These are phyloP conservation scores for Fusarium camptoceras DNA, from an alignment of 2,329 filamentous ascomycete species.

Conservation along the genomic window DNA sequence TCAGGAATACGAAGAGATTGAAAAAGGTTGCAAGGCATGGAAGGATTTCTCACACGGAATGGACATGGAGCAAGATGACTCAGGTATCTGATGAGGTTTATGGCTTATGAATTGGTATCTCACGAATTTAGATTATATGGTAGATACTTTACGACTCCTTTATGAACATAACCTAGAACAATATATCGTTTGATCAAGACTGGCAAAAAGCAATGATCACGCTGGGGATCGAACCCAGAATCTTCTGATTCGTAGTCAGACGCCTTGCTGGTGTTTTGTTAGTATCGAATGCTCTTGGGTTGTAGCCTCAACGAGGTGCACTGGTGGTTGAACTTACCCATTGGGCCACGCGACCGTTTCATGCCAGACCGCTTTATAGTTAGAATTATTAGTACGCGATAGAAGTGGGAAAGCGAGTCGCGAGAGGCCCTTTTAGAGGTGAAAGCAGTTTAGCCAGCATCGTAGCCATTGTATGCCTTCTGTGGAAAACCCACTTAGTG, in stretches of 20 bases:
- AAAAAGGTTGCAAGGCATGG: slow-evolving; percentile 33
- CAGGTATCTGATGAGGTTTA: slow-evolving; percentile 26
- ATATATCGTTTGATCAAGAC: not conserved
- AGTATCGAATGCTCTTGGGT: slow-evolving; percentile 45
- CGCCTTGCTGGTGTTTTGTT: not conserved
- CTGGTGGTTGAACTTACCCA: slow-evolving; percentile 37
- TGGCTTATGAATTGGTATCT: not conserved
- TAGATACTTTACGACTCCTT: not conserved
- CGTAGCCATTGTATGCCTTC: not conserved
- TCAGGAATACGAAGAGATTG: slow-evolving; percentile 22
- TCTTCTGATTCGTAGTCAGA: not conserved
- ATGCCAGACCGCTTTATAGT: not conserved
- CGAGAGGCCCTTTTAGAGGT: not conserved
- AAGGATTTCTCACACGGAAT: slow-evolving; percentile 21
- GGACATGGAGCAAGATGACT: slow-evolving; percentile 38
- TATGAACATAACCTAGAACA: not conserved
- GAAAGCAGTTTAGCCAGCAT: not conserved
- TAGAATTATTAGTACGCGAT: not conserved
- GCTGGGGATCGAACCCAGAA: slow-evolving; percentile 45
- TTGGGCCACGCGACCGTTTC: slow-evolving; percentile 44
- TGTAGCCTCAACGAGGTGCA: slow-evolving; percentile 46
- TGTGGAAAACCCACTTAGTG: not conserved
- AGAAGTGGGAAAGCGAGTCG: not conserved
- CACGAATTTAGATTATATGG: not conserved
- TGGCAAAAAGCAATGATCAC: slow-evolving; percentile 9